Evolutionary conservation across 2,329 filamentous ascomycete genomes (phyloP).

Genomic region (Hortaea werneckii): DNA sequence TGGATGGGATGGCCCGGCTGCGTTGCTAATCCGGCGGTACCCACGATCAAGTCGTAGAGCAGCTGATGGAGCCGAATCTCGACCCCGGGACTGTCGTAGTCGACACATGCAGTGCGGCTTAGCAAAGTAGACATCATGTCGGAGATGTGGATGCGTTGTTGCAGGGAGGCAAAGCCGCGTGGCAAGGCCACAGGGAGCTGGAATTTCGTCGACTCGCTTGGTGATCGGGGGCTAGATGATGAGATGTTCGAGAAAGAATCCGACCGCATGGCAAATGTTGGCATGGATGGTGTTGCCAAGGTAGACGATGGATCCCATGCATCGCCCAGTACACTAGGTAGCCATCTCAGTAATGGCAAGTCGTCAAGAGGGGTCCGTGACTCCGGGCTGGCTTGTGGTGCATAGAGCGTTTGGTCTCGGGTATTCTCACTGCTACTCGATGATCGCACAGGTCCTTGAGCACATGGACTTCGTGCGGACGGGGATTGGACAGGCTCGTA

Average conservation of each 20-base stretch:
- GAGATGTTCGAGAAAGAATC: not conserved
- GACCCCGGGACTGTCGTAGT: slow-evolving; percentile 22
- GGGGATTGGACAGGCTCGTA: slow-evolving; percentile 5
- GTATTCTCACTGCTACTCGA: too few relatives aligned
- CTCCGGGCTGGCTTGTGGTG: too few relatives aligned
- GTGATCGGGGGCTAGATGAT: not conserved
- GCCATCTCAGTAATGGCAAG: slow-evolving; percentile 4
- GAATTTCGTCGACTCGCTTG: slow-evolving; percentile 1
- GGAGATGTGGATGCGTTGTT: slow-evolving; percentile 17
- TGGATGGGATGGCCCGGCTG: slow-evolving; percentile 20
- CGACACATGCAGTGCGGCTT: slow-evolving; percentile 24
- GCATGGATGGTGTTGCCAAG: too few relatives aligned
- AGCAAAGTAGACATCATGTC: slow-evolving; percentile 19
- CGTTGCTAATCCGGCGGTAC: slow-evolving; percentile 9
- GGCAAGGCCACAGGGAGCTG: slow-evolving; percentile 23
- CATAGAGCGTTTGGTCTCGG: too few relatives aligned
- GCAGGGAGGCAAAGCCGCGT: slow-evolving; percentile 21
- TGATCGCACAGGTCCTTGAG: too few relatives aligned
- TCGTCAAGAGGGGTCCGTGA: not conserved
- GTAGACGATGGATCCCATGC: not conserved
- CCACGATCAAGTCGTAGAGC: slow-evolving; percentile 22
- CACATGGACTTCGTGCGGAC: not conserved
- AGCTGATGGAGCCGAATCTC: slow-evolving; percentile 21
- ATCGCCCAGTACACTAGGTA: slow-evolving; percentile 3
- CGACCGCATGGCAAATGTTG: too few relatives aligned